Base-by-base conservation (phyloP, 2,329 filamentous ascomycete genomes). In the Aspergillus fischeri region DNA sequence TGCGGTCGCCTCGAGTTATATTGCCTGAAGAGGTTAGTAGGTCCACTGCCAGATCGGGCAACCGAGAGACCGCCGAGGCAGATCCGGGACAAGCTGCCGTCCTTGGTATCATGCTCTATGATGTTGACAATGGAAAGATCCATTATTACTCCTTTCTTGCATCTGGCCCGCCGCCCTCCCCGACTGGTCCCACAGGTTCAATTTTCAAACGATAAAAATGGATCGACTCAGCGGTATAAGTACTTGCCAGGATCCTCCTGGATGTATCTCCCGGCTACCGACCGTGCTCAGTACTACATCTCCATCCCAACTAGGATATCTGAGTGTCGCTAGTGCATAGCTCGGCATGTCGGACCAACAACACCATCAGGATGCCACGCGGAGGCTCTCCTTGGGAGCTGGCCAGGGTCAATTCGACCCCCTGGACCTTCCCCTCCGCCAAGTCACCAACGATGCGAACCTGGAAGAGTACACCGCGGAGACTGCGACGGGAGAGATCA, bases 381-480 rank as follows among this genome's bases (percentile, higher is more conserved):
- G 64, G 28, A 70, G 67, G 21, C 57, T 61, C 28, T 70, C 71
- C 21, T 45, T 65, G 8, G 65, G 62, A 6, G 62, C 67, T 14
- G 55, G 49, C 1, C 54, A 57, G 17, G 65, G 53, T 1, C 58
- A 59, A n/a, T 38, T 62, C 8, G 79, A 82, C 54, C 74, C 81
- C 14, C 68, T 80, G 61, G 80, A 89, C 65, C 80, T 91, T 0
- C 88, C 88, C 2, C 85, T 85, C 66, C 83, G 87, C 61, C 87
- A 84, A 17, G 77, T 91, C 28, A 85, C 77, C 60, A 77, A 79
- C 53, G 73, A 75, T 42, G 85, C 85, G 60, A 84, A 88, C 68
- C 76, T 91, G 55, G 79, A 81, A 35, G 88, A 91, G 74, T 91
- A 88, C 71, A 85, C 80, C 1, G 75, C 80, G 56, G 87, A 90